Evolutionary conservation across 2,329 filamentous ascomycete genomes (phyloP).

Genomic region (Emericellopsis atlantica): DNA sequence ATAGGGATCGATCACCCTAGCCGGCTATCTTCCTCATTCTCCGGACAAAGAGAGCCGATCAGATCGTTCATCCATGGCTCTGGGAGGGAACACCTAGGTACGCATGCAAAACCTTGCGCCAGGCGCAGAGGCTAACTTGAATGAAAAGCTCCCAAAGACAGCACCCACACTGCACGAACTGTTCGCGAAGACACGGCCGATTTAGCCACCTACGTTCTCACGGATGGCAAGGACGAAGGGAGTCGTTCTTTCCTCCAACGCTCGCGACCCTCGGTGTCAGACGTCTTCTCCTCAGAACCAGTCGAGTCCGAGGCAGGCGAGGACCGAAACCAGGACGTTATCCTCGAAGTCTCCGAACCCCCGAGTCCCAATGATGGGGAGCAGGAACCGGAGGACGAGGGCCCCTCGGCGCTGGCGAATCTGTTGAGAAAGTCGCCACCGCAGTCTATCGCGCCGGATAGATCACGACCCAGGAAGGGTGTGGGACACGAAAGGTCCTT

Average conservation of each 20-base stretch:
- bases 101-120: constrained; percentile 6
- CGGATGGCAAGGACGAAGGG: constrained; percentile 38
- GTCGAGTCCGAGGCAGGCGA: constrained; percentile 8
- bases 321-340: constrained; percentile 28
- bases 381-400: constrained; percentile 9
- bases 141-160: constrained; percentile 45
- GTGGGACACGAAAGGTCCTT: too few relatives aligned
- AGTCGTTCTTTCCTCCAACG: constrained; percentile 33
- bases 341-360: constrained; percentile 49
- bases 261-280: constrained; percentile 14
- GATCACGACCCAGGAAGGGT: background rate
- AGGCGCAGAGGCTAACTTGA: background rate
- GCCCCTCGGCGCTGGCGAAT: constrained; percentile 27
- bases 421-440: constrained; percentile 31
- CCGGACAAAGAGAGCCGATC: constrained; percentile 48
- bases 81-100: constrained; percentile 46
- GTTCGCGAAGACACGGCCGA: constrained; percentile 82
- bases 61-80: constrained; percentile 61
- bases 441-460: constrained; percentile 9
- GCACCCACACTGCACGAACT: constrained; percentile 60
- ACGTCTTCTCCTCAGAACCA: constrained; percentile 10
- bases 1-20: constrained; percentile 7
- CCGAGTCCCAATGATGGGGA: constrained; percentile 23
- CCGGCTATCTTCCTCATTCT: constrained; percentile 24
- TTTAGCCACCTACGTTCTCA: constrained; percentile 69